A percentile compares a stretch with the other conserved stretches of the same genome.
Evolutionary conservation across 306 rosid species (phyloP).

Genomic region (Ochetophila trinervis): DNA sequence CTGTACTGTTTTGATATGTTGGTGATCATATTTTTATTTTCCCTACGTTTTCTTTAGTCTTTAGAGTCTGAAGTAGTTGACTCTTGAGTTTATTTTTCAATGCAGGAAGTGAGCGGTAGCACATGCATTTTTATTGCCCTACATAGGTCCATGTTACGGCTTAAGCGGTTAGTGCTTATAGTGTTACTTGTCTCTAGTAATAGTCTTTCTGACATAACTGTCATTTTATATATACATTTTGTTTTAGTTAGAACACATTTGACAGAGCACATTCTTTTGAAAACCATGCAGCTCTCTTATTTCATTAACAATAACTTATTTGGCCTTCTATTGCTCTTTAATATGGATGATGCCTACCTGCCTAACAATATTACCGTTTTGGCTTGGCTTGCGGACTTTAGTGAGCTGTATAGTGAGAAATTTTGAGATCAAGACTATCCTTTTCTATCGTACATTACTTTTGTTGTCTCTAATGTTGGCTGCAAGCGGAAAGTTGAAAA

Average conservation of each 20-base stretch:
- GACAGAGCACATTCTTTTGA: background rate
- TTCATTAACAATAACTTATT: too few relatives aligned
- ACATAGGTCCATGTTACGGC: constrained; percentile 79
- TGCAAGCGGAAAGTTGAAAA: too few relatives aligned
- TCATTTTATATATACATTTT: background rate
- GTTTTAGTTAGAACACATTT: background rate
- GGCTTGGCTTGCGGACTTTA: too few relatives aligned
- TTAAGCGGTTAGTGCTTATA: constrained; percentile 60
- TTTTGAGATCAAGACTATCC: too few relatives aligned
- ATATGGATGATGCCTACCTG: too few relatives aligned
- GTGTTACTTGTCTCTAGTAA: background rate
- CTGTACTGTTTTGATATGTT: too few relatives aligned
- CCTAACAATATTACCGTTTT: too few relatives aligned
- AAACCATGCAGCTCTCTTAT: background rate
- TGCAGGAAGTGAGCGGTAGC: constrained; percentile 77
- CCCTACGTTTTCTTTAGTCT: background rate
- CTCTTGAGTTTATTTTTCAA: constrained; percentile 15
- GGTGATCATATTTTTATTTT: background rate
- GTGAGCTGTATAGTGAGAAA: too few relatives aligned
- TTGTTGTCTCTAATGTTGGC: too few relatives aligned
- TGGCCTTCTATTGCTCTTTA: too few relatives aligned
- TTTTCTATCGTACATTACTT: too few relatives aligned
- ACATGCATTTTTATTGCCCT: constrained; percentile 69
- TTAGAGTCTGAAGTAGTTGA: constrained; percentile 2
- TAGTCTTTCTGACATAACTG: background rate